Conservation (phyloP, 1,139 yeast genomes). For the Suhomyces atakaporum region DNA sequence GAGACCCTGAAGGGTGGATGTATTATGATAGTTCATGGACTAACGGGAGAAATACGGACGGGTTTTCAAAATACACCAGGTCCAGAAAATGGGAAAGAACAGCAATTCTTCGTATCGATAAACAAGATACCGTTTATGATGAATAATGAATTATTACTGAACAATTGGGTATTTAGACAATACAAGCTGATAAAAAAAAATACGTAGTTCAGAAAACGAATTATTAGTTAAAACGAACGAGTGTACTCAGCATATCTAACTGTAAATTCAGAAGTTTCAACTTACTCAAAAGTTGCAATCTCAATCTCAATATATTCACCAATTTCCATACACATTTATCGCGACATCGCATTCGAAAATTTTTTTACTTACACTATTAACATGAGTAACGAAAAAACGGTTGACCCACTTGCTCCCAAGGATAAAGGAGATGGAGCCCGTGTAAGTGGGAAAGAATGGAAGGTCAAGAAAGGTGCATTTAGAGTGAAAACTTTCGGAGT, state of each 20-base stretch:
- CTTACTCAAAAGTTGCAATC: no score
- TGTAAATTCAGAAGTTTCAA: no score
- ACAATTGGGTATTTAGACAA: neutral
- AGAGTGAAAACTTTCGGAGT: conserved; percentile 25
- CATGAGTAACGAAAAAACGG: conserved; percentile 5
- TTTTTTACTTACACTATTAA: conserved; percentile 4
- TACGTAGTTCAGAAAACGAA: no score
- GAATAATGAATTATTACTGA: conserved; percentile 13
- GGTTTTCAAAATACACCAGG: conserved; percentile 53
- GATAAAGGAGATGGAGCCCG: conserved; percentile 28
- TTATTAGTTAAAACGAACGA: no score
- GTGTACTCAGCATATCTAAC: no score
- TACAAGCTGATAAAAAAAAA: no score
- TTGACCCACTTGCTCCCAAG: conserved; percentile 25
- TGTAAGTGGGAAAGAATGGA: conserved; percentile 31
- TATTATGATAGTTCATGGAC: conserved; percentile 57
- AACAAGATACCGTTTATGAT: conserved; percentile 32
- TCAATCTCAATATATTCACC: no score
- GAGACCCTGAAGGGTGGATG: conserved; percentile 51
- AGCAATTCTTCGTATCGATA: conserved; percentile 49
- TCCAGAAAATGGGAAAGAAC: conserved; percentile 52
- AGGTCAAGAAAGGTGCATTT: conserved; percentile 29
- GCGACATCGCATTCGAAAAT: conserved; percentile 3
- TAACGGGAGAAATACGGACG: conserved; percentile 42
- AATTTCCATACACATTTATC: neutral